Evolutionary conservation across 1,284 basidiomycete species (phyloP), one percentile per base, ranked within the genome.

Genomic region (Trametes hirsuta): DNA sequence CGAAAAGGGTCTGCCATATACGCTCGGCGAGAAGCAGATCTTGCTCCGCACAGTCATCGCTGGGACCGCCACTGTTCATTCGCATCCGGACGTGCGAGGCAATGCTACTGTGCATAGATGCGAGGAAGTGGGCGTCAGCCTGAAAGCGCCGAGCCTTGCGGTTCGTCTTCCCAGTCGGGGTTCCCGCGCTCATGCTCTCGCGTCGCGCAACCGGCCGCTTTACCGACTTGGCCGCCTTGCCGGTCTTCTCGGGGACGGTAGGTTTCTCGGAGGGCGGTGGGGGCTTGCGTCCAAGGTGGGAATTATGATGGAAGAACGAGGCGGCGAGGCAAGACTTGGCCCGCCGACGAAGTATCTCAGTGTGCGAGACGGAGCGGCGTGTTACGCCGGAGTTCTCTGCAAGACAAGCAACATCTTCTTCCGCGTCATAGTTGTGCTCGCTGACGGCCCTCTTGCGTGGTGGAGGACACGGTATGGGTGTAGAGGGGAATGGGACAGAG

Each of bases 21-120:
- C 72, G 68, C 39, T 71, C 69, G 30, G 71, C 74, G 25, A 77
- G 72, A 37, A 71, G 65, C 22, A 62, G 63, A 48, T 77, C 75
- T 61, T 75, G 70, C 25, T 55, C 67, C 50, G 66, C 59, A 22
- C 21, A 65, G 25, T 62, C 64, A 39, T 68, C 65, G 47, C n/a
- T 18, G 22, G 36, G 21, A 21, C 47, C 65, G 47, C 25, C 44
- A 14, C 15, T 36, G 34, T 41, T 15, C 15, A 53, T 42, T 12
- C 61, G 58, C 47, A 55, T 24, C 3, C 56, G 64, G 18, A 72
- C 65, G 36, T 66, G 62, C 21, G 66, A 59, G 15, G 69, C 55
- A 58, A 81, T 73, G 53, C 76, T 81, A 54, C 76, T 71, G 59
- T 78, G 77, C 45, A 81, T 66, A 6, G 77, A 70, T 1, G 75